Evolutionary conservation across 2,329 filamentous ascomycete species (phyloP).

Genomic region (Sarocladium brachiariae): DNA sequence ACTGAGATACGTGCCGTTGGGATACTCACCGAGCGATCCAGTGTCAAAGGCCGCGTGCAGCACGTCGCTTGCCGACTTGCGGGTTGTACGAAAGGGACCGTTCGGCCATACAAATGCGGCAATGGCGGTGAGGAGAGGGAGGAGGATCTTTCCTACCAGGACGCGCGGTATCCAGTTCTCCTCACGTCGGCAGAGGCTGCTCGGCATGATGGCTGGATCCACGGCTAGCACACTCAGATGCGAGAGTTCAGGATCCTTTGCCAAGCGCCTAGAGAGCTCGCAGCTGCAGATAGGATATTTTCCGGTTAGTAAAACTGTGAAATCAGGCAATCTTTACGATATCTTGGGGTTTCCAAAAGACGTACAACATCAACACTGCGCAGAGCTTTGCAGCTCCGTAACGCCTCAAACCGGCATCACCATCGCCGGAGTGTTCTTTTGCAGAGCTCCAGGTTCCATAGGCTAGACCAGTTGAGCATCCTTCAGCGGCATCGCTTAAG

Average conservation of each 20-base stretch:
- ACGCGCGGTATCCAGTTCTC: neutral
- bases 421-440: conserved; percentile 18
- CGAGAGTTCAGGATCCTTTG: conserved; percentile 24
- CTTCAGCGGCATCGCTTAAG: conserved; percentile 5
- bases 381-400: conserved; percentile 34
- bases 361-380: conserved; percentile 28
- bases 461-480: conserved; percentile 19
- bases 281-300: conserved; percentile 16
- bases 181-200: conserved; percentile 22
- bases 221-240: conserved; percentile 29
- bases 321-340: no score
- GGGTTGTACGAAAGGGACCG: conserved; percentile 20
- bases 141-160: conserved; percentile 15
- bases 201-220: conserved; percentile 31
- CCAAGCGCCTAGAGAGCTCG: conserved; percentile 28
- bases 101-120: conserved; percentile 22
- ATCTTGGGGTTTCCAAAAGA: neutral
- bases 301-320: neutral
- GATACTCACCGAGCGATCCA: conserved; percentile 20
- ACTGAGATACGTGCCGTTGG: conserved; percentile 24
- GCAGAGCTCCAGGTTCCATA: conserved; percentile 27
- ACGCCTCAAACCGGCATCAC: conserved; percentile 23
- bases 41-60: conserved; percentile 24
- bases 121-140: conserved; percentile 19
- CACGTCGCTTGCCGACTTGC: conserved; percentile 27